Evolutionary conservation across 169 alveolate species (phyloP).

Genomic region (Toxoplasma gondii): DNA sequence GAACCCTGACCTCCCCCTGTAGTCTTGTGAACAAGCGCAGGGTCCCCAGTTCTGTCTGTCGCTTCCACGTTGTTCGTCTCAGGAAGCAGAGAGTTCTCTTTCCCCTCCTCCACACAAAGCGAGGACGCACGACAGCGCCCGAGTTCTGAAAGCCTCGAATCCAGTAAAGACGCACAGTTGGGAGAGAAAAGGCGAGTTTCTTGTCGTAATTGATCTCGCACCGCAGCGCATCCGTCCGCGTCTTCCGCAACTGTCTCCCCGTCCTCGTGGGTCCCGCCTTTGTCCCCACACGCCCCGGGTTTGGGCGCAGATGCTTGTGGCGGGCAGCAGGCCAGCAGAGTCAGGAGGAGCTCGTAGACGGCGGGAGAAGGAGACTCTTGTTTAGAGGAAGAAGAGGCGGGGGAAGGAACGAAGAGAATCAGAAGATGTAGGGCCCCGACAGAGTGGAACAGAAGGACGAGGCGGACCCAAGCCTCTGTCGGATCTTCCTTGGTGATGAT

Average conservation of each 20-base stretch:
- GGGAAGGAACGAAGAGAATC: background rate
- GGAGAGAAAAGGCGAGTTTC: no score
- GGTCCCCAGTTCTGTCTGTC: no score
- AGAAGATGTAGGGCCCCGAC: background rate
- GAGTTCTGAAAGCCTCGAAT: no score
- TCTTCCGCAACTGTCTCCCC: background rate
- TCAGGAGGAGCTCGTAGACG: conserved; percentile 13
- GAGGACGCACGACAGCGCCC: no score
- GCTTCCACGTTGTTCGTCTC: no score
- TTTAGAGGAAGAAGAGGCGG: background rate
- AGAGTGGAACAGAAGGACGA: conserved; percentile 15
- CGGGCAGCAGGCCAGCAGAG: conserved; percentile 21
- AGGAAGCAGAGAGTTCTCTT: no score
- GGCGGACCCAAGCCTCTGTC: background rate
- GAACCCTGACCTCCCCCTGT: no score
- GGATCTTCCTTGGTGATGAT: background rate
- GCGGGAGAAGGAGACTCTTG: background rate
- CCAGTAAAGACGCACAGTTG: no score
- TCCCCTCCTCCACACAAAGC: no score
- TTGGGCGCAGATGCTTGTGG: background rate
- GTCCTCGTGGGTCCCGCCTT: background rate
- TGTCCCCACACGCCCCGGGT: no score
- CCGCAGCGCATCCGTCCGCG: background rate
- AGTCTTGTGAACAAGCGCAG: no score
- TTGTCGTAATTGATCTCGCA: background rate